Base-by-base conservation (phyloP, 495 filamentous ascomycete species). In the Aspergillus nidulans region DNA sequence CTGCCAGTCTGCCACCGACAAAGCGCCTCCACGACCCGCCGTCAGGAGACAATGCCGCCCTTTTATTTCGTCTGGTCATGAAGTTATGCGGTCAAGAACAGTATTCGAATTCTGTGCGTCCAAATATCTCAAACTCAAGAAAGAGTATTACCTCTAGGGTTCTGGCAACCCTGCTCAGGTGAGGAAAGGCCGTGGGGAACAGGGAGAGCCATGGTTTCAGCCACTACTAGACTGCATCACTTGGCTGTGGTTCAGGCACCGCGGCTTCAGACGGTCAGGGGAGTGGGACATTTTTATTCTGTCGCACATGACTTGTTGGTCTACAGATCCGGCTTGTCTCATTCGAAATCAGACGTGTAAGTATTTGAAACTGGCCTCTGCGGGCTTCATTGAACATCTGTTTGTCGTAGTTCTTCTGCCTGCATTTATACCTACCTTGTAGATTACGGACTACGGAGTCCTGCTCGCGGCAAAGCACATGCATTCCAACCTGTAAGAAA, bases 161-260 rank as follows among this genome's bases (percentile, higher is more conserved):
- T 24, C n/a, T 32, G 19, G 38, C 24, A 43, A 43, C 34, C 19
- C 28, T n/a, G 0, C 4, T 34, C 8, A 34, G 15, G 6, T 34
- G 10, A 12, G 9, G 30, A 34, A 34, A 62, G 68, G 65, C 49
- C 61, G 43, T 13, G 6, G 12, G 49, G 26, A 28, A 13, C 24
- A 25, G 21, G 39, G 9, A 58, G 43, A 58, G 52, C 62, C 59
- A 59, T 63, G 52, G 60, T 63, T 63, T 58, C 56, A 58, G 51
- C 43, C 30, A 7, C 10, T 34, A 13, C 30, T 34, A 34, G 30
- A 34, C 30, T 34, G 30, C 30, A 6, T 42, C 34, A 55, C 61
- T 58, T 58, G 58, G 61, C 44, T 43, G 36, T 50, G 39, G 41
- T 36, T 63, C 62, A 62, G 60, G 59, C 55, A 60, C 61, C 54